Conservation (phyloP, 345 rosid genomes). For the Linum trigynum region DNA sequence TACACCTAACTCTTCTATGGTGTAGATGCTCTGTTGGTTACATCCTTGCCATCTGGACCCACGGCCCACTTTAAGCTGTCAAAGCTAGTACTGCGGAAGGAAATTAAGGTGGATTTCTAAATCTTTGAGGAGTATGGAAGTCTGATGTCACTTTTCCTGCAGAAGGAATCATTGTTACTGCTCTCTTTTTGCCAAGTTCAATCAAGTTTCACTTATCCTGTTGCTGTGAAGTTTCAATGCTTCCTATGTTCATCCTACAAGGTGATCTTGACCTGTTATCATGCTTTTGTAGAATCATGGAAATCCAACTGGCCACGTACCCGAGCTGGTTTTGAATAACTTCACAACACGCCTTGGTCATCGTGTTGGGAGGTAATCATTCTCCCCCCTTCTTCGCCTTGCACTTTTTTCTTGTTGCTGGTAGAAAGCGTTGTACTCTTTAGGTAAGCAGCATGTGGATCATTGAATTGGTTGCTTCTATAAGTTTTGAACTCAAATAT, state of each 20-base stretch:
- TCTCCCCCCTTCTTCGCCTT: background rate
- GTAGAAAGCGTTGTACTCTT: background rate
- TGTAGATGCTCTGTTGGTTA: constrained; percentile 71
- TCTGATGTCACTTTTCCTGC: background rate
- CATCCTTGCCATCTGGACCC: constrained; percentile 85
- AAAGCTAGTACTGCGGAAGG: constrained; percentile 70
- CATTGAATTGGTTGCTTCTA: background rate
- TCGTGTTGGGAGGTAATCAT: constrained; percentile 70
- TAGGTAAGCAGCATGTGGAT: background rate
- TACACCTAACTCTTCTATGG: background rate
- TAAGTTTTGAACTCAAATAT: background rate
- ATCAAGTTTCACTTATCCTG: background rate
- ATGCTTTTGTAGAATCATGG: constrained; percentile 61
- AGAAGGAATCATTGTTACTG: background rate
- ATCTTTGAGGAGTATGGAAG: background rate
- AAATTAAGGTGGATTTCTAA: constrained; percentile 55
- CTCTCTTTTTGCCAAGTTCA: background rate
- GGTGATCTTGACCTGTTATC: background rate
- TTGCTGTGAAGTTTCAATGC: background rate
- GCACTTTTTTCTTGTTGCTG: constrained; percentile 4
- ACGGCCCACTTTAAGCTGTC: constrained; percentile 95
- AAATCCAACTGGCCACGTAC: constrained; percentile 82
- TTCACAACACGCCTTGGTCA: constrained; percentile 88
- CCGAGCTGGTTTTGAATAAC: constrained; percentile 77
- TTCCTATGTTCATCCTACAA: background rate